Percentiles rank a stretch among this genome's conserved stretches.
Evolutionary conservation across 148 eudicot genomes (phyloP).

Genomic region (Fagopyrum homotropicum): DNA sequence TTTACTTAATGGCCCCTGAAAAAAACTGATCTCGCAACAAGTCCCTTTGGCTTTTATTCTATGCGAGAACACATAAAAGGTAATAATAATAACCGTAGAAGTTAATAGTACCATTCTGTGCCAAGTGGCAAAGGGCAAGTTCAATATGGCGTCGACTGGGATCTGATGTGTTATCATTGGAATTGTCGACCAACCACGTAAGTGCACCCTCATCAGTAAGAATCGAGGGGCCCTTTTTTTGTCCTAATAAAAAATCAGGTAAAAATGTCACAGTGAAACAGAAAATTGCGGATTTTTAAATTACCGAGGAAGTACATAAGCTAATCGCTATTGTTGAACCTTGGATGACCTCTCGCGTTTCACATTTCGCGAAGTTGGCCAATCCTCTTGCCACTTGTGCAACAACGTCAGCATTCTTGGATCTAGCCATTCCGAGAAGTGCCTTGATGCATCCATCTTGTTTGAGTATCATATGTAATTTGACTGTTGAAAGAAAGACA

Average conservation of each 20-base stretch:
- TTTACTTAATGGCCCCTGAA: too few relatives aligned
- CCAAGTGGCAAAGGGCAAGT: constrained; percentile 94
- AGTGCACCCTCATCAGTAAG: constrained; percentile 73
- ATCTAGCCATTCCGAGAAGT: constrained; percentile 59
- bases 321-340: constrained; percentile 33
- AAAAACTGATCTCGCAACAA: neutral
- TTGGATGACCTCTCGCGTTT: constrained; percentile 71
- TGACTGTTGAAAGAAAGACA: constrained; percentile 31
- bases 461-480: constrained; percentile 50
- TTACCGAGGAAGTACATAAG: neutral
- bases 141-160: constrained; percentile 86
- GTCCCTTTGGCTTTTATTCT: neutral
- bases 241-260: constrained; percentile 38
- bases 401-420: constrained; percentile 54
- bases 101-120: constrained; percentile 64
- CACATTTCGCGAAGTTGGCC: constrained; percentile 90
- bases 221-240: constrained; percentile 61
- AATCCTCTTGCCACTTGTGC: constrained; percentile 93
- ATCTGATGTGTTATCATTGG: constrained; percentile 38
- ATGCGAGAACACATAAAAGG: too few relatives aligned
- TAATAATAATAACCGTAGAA: too few relatives aligned
- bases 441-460: constrained; percentile 88
- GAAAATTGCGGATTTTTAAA: neutral
- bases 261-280: neutral
- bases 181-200: constrained; percentile 74